phyloP scores from a whole-genome alignment of 768 basidiomycete genomes.

The Cubamyces sp. region DNA sequence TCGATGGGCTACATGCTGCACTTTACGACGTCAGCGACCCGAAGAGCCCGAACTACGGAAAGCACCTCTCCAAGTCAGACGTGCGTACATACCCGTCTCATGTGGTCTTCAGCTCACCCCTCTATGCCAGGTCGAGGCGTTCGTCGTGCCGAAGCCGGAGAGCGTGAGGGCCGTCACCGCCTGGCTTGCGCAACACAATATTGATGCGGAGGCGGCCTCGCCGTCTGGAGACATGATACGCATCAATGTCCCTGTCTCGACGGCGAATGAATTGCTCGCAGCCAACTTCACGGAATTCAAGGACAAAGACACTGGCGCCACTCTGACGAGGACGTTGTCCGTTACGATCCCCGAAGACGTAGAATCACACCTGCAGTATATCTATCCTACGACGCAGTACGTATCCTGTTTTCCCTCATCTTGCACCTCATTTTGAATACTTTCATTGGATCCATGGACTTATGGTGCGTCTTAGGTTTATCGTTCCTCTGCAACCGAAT shows the following conservation, averaged over 20 bases:
- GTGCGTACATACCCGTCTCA: conserved; percentile 27
- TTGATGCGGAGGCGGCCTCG: neutral
- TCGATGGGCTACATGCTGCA: conserved; percentile 37
- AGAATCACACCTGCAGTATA: conserved; percentile 33
- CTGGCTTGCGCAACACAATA: conserved; percentile 12
- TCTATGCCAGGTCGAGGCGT: conserved; percentile 11
- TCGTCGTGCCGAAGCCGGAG: conserved; percentile 16
- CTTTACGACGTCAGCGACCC: conserved; percentile 40
- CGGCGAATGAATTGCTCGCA: conserved; percentile 6
- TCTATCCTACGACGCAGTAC: conserved; percentile 37
- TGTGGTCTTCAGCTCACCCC: neutral
- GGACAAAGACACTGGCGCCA: conserved; percentile 33
- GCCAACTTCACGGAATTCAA: conserved; percentile 7
- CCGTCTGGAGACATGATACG: neutral
- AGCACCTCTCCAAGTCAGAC: conserved; percentile 42
- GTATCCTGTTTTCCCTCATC: neutral
- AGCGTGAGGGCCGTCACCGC: conserved; percentile 11
- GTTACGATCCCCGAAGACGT: conserved; percentile 41
- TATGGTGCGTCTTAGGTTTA: neutral
- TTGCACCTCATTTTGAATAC: neutral
- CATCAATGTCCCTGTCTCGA: neutral
- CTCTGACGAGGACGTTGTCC: conserved; percentile 38
- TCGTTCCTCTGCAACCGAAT: neutral
- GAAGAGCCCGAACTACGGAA: conserved; percentile 39
- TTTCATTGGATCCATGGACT: neutral